These are phyloP conservation scores for Xylariaceae sp. DNA, from an alignment of 2,329 filamentous ascomycete species.

Conservation along the genomic window DNA sequence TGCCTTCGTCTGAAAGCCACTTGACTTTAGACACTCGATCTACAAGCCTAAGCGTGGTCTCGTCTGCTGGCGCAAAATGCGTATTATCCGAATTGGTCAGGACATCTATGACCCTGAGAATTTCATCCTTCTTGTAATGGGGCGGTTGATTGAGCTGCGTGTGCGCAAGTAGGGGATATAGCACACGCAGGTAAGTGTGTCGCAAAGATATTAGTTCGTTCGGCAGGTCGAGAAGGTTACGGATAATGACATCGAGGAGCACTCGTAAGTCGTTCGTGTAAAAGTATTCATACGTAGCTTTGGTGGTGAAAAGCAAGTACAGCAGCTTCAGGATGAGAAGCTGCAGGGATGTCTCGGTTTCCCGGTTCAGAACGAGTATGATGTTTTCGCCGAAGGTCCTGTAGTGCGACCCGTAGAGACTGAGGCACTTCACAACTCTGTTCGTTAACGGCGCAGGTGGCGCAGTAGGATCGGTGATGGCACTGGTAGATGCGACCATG, in stretches of 20 bases:
- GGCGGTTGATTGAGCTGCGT: slow-evolving; percentile 86
- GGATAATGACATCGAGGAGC: slow-evolving; percentile 91
- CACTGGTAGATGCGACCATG: slow-evolving; percentile 74
- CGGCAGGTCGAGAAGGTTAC: slow-evolving; percentile 93
- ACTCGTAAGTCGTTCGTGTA: slow-evolving; percentile 97
- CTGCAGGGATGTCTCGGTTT: slow-evolving; percentile 91
- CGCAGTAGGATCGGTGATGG: slow-evolving; percentile 44
- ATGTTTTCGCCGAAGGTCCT: slow-evolving; percentile 98
- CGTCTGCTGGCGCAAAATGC: slow-evolving; percentile 80
- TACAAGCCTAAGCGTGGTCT: slow-evolving; percentile 77
- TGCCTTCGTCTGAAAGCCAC: slow-evolving; percentile 58
- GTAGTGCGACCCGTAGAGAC: slow-evolving; percentile 76
- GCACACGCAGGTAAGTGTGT: slow-evolving; percentile 91
- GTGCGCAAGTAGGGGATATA: slow-evolving; percentile 87
- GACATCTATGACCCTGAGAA: slow-evolving; percentile 74
- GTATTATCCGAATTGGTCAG: slow-evolving; percentile 67
- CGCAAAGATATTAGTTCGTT: slow-evolving; percentile 76
- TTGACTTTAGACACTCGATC: slow-evolving; percentile 73
- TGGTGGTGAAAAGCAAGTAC: slow-evolving; percentile 92
- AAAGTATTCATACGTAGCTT: slow-evolving; percentile 93
- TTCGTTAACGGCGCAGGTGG: slow-evolving; percentile 71
- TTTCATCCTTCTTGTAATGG: slow-evolving; percentile 89
- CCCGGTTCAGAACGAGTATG: slow-evolving; percentile 90
- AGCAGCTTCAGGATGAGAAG: slow-evolving; percentile 94
- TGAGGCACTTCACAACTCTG: slow-evolving; percentile 88